Percentiles rank a stretch among this genome's conserved stretches.
Conservation (phyloP, 164 flowering plant species). For the Liquidambar formosana region DNA sequence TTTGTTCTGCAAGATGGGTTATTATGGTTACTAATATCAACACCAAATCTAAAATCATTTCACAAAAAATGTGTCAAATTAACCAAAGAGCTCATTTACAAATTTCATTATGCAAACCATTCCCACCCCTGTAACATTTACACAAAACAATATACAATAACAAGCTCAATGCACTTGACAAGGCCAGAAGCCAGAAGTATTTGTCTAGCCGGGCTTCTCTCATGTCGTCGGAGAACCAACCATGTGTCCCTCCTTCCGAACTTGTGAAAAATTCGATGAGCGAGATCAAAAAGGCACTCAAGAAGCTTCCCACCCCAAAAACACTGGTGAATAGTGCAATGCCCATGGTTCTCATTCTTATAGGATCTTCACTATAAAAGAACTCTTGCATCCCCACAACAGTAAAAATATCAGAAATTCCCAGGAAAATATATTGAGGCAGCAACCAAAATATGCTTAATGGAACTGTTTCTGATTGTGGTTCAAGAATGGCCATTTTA, state of each 20-base stretch:
- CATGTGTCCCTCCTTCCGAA: slow-evolving; percentile 28
- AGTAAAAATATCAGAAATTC: slow-evolving; percentile 89
- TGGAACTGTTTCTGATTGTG: slow-evolving; percentile 27
- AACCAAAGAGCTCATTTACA: neutral
- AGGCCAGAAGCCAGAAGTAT: slow-evolving; percentile 81
- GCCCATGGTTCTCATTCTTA: slow-evolving; percentile 78
- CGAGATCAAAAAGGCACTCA: slow-evolving; percentile 73
- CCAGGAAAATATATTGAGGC: slow-evolving; percentile 87
- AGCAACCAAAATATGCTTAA: slow-evolving; percentile 86
- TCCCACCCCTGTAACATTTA: slow-evolving; percentile 33
- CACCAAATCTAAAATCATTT: no score
- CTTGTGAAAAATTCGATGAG: slow-evolving; percentile 61
- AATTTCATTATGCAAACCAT: slow-evolving; percentile 19
- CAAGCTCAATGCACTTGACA: slow-evolving; percentile 60
- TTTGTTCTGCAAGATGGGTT: no score
- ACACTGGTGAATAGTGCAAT: slow-evolving; percentile 93
- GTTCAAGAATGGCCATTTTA: slow-evolving; percentile 5
- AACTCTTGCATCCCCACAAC: slow-evolving; percentile 99
- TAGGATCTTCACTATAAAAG: slow-evolving; percentile 86
- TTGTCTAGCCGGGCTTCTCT: slow-evolving; percentile 70
- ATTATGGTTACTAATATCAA: no score
- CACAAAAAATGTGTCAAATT: neutral
- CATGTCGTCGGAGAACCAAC: slow-evolving; percentile 96
- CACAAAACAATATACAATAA: slow-evolving; percentile 54
- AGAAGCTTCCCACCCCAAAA: slow-evolving; percentile 89